Base-by-base conservation (phyloP, 169 alveolate genomes). In the Cystoisospora suis region DNA sequence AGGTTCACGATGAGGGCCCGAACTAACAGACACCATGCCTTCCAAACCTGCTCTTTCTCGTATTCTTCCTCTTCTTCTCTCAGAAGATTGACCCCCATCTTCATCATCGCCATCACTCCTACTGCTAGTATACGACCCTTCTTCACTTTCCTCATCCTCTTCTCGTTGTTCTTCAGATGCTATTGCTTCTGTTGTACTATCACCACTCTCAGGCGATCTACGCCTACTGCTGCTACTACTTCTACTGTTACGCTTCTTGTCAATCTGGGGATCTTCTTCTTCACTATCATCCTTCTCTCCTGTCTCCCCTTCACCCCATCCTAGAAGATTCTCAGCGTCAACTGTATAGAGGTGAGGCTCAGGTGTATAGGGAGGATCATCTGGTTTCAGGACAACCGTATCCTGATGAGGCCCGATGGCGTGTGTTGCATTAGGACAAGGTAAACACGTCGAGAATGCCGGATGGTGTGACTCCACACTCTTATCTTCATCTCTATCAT, bases 361-460 rank as follows among this genome's bases (percentile, higher is more conserved):
- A 15, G 92, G 92, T 17, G 27, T 20, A 40, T 86, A 32, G 53
- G 75, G 38, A 15, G 75, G 61, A 27, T 61, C 77, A 40, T 86
- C 91, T 17, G 94, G 92, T 40, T 90, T 87, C 40, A 95, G 92
- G 83, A 96, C 87, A 36, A 97, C 98, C 3, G 98, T 96, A 75
- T 97, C 98, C 91, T 96, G 98, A 90, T 94, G 93, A 58, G 94
- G 96, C 23, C 98, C 98, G 53, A 96, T 93, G 29, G 98, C 95
- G 87, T 96, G 96, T 40, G 96, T 89, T 17, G 96, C 90, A 86
- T 97, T 97, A 20, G 97, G 97, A 88, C 97, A 97, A n/a, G 95
- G 96, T 12, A 94, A 92, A 56, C 95, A 96, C 42, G 95, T 90
- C 36, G 90, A 88, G 86, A 93, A 91, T 65, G 87, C 75, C 17